Evolutionary conservation across 805 yeast genomes (phyloP), one percentile per base, ranked within the genome.

Genomic region (Kluyveromyces dobzhanskii): DNA sequence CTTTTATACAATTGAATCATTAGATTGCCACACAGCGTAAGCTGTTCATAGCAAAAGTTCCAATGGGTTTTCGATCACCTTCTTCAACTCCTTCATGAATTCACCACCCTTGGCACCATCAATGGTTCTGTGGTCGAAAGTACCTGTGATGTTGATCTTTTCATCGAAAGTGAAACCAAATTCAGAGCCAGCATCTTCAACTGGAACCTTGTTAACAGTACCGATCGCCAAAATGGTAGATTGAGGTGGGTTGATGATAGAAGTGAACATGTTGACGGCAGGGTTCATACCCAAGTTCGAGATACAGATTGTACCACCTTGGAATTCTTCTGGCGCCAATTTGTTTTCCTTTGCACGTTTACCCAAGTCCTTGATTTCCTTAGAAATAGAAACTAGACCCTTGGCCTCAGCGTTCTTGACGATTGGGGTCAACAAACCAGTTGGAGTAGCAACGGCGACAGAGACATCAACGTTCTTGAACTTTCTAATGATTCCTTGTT

Each of bases 81-180:
- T 73, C 78, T 92, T 92, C 67, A 92, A 75, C 52, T 86, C 95
- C 67, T 78, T 86, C 73, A 92, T 85, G 76, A 78, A 92, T 55
- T 92, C 97, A 63, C 94, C 99, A 56, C 95, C 99, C 54, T 82
- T 78, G 40, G 97, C 97, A 61, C 99, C 99, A 60, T 92, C 99
- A 47, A 90, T 80, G 44, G 83, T 81, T 73, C 97, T 85, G 74
- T 92, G 99, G 70, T 92, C 99, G 59, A 92, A 92, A 39, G 97
- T 85, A 67, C 95, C 97, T 41, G 97, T 88, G 63, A 90, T 75
- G 54, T 80, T 84, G 59, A 92, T 82, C 58, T 83, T 81, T 57
- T 85, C 94, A 55, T 87, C 97, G 58, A 92, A 90, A 39, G 84
- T 75, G 65, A 92, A 83, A 26, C 98, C 98, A 54, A 80, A 78